Percentiles rank a stretch among this genome's conserved stretches.
phyloP scores from a whole-genome alignment of 768 basidiomycete genomes.

The Auricularia heimuer region DNA sequence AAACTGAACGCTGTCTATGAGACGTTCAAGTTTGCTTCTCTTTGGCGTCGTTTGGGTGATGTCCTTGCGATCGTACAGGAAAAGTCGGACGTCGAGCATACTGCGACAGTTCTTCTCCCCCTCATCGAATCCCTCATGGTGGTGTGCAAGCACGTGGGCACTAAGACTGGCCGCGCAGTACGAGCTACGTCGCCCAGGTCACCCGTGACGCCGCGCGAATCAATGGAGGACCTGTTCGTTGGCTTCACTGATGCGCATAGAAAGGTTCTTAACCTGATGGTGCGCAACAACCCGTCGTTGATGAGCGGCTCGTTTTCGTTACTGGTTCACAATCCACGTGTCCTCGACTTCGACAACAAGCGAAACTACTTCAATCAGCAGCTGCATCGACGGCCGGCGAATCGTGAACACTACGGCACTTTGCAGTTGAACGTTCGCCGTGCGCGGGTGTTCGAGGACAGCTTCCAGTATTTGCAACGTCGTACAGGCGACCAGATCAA shows the following conservation, averaged over 20 bases:
- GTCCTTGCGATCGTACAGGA: conserved; percentile 79
- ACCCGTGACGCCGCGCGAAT: conserved; percentile 36
- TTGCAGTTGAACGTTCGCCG: conserved; percentile 84
- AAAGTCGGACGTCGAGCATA: conserved; percentile 70
- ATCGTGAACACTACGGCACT: conserved; percentile 72
- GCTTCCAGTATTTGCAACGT: conserved; percentile 83
- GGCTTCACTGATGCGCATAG: conserved; percentile 88
- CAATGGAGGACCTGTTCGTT: conserved; percentile 87
- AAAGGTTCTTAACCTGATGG: conserved; percentile 92
- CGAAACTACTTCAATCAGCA: conserved; percentile 92
- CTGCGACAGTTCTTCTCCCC: conserved; percentile 86
- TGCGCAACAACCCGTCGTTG: conserved; percentile 93
- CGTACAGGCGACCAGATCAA: conserved; percentile 95
- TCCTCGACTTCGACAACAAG: conserved; percentile 99
- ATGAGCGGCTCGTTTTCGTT: conserved; percentile 98
- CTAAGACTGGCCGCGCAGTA: conserved; percentile 37
- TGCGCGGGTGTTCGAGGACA: conserved; percentile 93
- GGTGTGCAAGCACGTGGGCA: conserved; percentile 88
- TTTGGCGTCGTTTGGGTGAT: conserved; percentile 87
- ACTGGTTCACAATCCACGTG: conserved; percentile 88
- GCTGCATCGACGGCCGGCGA: conserved; percentile 71
- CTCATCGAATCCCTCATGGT: conserved; percentile 97
- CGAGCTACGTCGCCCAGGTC: conserved; percentile 54
- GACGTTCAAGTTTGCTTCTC: conserved; percentile 77
- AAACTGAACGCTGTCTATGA: conserved; percentile 85